Evolutionary conservation across 1,284 basidiomycete genomes (phyloP).

Genomic region (Puccinia polysora): DNA sequence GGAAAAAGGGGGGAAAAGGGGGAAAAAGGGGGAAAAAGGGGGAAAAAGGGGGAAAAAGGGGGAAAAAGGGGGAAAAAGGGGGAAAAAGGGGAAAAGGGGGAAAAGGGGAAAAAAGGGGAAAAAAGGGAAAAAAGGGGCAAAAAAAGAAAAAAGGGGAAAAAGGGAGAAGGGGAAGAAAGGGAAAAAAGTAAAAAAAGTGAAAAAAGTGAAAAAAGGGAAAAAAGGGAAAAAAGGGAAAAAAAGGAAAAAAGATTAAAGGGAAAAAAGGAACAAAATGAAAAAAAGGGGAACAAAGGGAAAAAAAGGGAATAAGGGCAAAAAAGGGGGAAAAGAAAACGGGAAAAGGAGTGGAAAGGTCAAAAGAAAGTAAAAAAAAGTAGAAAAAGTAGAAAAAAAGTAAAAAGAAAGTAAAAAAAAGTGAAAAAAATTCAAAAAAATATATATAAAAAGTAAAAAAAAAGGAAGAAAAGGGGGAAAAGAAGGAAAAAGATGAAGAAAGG

Average conservation of each 20-base stretch:
- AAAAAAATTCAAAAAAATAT: too few relatives aligned
- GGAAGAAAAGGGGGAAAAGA: conserved; percentile 10
- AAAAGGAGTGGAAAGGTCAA: too few relatives aligned
- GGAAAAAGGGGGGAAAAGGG: too few relatives aligned
- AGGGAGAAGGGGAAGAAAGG: neutral
- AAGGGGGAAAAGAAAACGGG: conserved; percentile 20
- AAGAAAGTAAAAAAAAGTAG: too few relatives aligned
- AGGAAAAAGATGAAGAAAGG: conserved; percentile 1
- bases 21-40: neutral
- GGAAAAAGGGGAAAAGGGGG: too few relatives aligned
- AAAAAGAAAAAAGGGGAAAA: neutral
- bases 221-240: too few relatives aligned
- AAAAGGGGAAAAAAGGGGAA: neutral
- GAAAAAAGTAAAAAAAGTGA: conserved; percentile 16
- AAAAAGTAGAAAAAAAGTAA: too few relatives aligned
- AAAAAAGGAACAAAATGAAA: conserved; percentile 4
- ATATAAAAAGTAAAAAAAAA: neutral
- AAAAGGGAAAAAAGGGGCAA: neutral
- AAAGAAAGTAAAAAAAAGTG: too few relatives aligned
- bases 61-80: neutral
- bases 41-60: neutral
- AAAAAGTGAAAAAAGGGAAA: too few relatives aligned
- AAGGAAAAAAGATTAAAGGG: too few relatives aligned
- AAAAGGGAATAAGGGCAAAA: conserved; percentile 18
- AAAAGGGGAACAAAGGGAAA: conserved; percentile 29